A percentile compares a stretch with the other conserved stretches of the same genome.
phyloP scores from a whole-genome alignment of 1,284 basidiomycete genomes.

The Moesziomyces sp. region DNA sequence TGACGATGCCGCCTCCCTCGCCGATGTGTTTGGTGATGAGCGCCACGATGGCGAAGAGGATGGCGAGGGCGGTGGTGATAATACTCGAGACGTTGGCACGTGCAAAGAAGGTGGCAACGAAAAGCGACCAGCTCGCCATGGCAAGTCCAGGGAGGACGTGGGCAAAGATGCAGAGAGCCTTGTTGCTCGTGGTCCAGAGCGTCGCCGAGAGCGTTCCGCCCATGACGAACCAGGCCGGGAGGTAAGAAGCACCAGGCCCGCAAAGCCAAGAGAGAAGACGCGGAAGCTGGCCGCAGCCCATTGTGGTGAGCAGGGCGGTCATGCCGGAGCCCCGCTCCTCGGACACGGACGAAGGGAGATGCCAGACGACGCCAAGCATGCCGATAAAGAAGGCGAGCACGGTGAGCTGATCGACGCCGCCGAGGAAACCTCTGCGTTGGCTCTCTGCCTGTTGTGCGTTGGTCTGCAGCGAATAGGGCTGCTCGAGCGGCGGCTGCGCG shows the following conservation, averaged over 20 bases:
- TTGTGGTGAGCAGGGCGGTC: conserved; percentile 40
- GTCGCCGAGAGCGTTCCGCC: conserved; percentile 75
- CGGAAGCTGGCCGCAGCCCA: conserved; percentile 42
- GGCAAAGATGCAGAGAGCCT: conserved; percentile 74
- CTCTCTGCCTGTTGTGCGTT: conserved; percentile 75
- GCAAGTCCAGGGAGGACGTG: conserved; percentile 77
- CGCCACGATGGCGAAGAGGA: conserved; percentile 78
- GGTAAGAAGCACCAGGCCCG: conserved; percentile 69
- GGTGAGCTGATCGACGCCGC: conserved; percentile 20
- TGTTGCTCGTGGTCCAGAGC: conserved; percentile 75
- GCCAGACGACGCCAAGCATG: conserved; percentile 77
- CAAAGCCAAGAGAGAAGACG: conserved; percentile 39
- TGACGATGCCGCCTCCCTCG: conserved; percentile 73
- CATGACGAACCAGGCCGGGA: conserved; percentile 77
- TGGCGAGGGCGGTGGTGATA: conserved; percentile 75
- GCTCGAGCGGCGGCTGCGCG: conserved; percentile 70
- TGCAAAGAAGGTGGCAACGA: conserved; percentile 76
- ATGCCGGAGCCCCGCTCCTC: conserved; percentile 40
- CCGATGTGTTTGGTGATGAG: conserved; percentile 72
- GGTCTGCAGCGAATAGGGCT: conserved; percentile 78
- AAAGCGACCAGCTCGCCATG: conserved; percentile 78
- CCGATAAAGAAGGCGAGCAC: conserved; percentile 71
- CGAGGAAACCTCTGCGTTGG: conserved; percentile 71
- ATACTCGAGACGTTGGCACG: conserved; percentile 80
- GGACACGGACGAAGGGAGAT: conserved; percentile 68